Percentiles rank a stretch among this genome's conserved stretches.
Conservation (phyloP, 1,284 basidiomycete species). For the Ustilago bromivora region DNA sequence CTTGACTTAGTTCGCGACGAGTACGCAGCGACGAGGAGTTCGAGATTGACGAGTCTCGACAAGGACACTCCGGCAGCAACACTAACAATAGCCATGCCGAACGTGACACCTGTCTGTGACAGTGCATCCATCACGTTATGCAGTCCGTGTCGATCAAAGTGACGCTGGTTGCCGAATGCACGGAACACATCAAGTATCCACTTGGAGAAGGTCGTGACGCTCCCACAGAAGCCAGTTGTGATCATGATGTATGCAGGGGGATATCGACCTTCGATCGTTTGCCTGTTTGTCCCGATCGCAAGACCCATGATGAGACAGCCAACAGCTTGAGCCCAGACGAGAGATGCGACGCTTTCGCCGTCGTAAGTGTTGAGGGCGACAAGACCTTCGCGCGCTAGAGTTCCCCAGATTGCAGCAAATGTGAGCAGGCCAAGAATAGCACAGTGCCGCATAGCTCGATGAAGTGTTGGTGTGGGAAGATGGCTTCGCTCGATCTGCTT, state of each 20-base stretch:
- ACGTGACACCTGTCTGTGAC: conserved; percentile 60
- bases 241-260: conserved; percentile 82
- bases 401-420: conserved; percentile 70
- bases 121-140: conserved; percentile 74
- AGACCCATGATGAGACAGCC: conserved; percentile 88
- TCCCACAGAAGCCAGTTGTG: conserved; percentile 95
- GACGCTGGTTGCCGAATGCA: conserved; percentile 82
- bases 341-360: conserved; percentile 81
- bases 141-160: conserved; percentile 77
- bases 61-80: conserved; percentile 51
- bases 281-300: conserved; percentile 65
- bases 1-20: not conserved
- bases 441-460: conserved; percentile 32
- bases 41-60: conserved; percentile 27
- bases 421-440: conserved; percentile 65
- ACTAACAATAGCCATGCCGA: conserved; percentile 57
- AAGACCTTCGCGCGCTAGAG: conserved; percentile 70
- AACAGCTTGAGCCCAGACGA: conserved; percentile 87
- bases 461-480: conserved; percentile 2
- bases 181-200: conserved; percentile 92
- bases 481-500: conserved; percentile 22
- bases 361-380: conserved; percentile 74
- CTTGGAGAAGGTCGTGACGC: conserved; percentile 92
- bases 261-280: conserved; percentile 51
- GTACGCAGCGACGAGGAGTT: conserved; percentile 1